Percentiles rank a stretch among this genome's conserved stretches.
These are phyloP conservation scores for Platismatia glauca DNA, from an alignment of 495 filamentous ascomycete genomes.

Conservation along the genomic window DNA sequence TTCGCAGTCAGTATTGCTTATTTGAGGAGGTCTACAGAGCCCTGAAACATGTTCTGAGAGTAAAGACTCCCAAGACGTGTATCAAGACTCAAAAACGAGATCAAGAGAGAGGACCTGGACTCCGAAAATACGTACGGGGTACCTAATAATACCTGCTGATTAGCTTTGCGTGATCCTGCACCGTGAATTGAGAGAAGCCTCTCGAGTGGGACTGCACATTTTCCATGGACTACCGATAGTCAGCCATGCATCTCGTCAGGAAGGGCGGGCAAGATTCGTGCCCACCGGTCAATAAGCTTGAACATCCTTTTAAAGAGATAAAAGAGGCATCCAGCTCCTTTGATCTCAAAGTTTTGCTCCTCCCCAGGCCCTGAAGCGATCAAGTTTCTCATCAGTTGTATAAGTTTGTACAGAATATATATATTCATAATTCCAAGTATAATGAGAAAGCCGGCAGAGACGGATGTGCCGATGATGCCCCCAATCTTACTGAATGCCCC, in stretches of 20 bases:
- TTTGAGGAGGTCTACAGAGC: too few species aligned
- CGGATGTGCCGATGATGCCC: conserved; percentile 75
- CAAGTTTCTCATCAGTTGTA: conserved; percentile 56
- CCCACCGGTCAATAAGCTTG: conserved; percentile 63
- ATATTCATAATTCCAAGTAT: conserved; percentile 74
- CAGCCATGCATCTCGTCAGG: conserved; percentile 9
- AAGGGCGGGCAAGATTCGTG: background rate
- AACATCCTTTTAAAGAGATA: conserved; percentile 67
- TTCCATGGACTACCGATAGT: conserved; percentile 67
- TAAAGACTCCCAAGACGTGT: too few species aligned
- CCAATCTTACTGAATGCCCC: conserved; percentile 74
- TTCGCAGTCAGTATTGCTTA: too few species aligned
- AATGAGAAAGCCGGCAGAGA: conserved; percentile 74
- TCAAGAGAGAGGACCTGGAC: background rate
- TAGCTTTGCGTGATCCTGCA: background rate
- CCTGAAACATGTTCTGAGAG: too few species aligned
- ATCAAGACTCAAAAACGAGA: too few species aligned
- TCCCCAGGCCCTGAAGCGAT: conserved; percentile 42
- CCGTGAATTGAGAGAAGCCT: background rate
- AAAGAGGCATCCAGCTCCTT: conserved; percentile 69
- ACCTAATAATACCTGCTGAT: background rate
- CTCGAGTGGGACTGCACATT: conserved; percentile 60
- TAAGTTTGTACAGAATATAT: conserved; percentile 72
- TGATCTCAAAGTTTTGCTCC: conserved; percentile 54
- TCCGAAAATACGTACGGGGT: background rate